Evolutionary conservation across 768 basidiomycete species (phyloP).

Genomic region (Tricholoma sp.): DNA sequence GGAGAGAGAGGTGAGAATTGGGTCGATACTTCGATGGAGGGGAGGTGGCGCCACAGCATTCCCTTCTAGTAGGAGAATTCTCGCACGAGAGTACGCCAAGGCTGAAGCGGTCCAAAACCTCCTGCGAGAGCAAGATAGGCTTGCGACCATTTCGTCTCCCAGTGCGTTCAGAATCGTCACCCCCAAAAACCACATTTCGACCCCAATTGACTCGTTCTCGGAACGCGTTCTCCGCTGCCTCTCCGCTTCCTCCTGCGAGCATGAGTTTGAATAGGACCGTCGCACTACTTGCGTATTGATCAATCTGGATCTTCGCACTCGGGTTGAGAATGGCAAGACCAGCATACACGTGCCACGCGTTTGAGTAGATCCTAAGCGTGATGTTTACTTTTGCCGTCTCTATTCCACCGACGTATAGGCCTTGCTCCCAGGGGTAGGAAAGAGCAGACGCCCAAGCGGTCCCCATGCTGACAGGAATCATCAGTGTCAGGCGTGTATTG

Average conservation of each 20-base stretch:
- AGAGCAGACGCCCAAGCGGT: conserved; percentile 83
- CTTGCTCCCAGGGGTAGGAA: conserved; percentile 93
- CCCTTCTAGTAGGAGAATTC: conserved; percentile 39
- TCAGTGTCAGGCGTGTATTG: not conserved
- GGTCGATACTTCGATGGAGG: conserved; percentile 37
- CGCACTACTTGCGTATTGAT: conserved; percentile 82
- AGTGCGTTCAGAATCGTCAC: conserved; percentile 19
- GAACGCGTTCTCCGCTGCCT: conserved; percentile 40
- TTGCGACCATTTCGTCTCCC: conserved; percentile 24
- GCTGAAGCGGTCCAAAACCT: conserved; percentile 85
- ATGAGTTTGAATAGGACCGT: conserved; percentile 96
- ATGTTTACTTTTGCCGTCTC: conserved; percentile 99
- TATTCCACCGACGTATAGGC: conserved; percentile 93
- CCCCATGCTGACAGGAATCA: conserved; percentile 75
- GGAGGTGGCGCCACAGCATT: conserved; percentile 52
- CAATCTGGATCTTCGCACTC: conserved; percentile 79
- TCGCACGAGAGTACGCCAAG: conserved; percentile 43
- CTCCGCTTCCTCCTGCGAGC: conserved; percentile 52
- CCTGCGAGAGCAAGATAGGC: conserved; percentile 80
- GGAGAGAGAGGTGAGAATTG: conserved; percentile 89
- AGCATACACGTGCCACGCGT: conserved; percentile 99
- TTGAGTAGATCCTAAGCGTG: conserved; percentile 91
- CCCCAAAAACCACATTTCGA: conserved; percentile 71
- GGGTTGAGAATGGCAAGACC: conserved; percentile 98
- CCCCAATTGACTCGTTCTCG: conserved; percentile 71